Evolutionary conservation across 1,284 basidiomycete genomes (phyloP), one percentile per base, ranked within the genome.

Genomic region (Grifola frondosa): DNA sequence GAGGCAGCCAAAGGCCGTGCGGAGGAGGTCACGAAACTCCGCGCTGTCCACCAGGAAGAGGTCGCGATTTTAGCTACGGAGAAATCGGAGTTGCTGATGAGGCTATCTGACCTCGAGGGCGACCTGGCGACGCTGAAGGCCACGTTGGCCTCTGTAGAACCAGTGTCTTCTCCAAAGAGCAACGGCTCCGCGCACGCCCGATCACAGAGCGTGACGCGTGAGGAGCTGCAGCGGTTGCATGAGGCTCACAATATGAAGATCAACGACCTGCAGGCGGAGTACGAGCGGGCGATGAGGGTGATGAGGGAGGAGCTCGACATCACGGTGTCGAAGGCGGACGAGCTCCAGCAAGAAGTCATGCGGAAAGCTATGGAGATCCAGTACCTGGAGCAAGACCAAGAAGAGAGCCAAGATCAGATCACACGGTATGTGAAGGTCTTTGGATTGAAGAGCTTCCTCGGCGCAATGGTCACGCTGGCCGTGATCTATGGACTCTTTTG

Each of bases 201-300:
- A n/a, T 60, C 71, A 15, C 68, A 77, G 29, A 73, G 70, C 9
- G 78, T 88, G 9, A 77, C 84, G 26, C 81, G 80, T 55, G 86
- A 90, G 49, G 86, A 90, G 45, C 66, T 91, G 33, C 79, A 81
- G 60, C 78, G 73, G 56, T 64, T 85, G 61, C 85, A 89, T 53
- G 84, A 88, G 60, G 88, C 87, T 6, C 88, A 89, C 62, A 91
- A 88, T 58, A 70, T 84, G 50, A 91, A 86, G 68, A 68, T 93
- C 56, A 73, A 85, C 50, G 88, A 92, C 62, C 59, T 92, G 46
- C 73, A 88, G 58, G 80, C 84, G 23, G 78, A 78, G 33, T 81
- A 91, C 56, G 81, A 84, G 37, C 82, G 80, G 55, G 68, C 70
- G 25, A 66, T 84, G 39, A 78, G 77, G 55, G 71, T 60, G 16